These are phyloP conservation scores for Termitomyces sp. DNA, from an alignment of 768 basidiomycete genomes.

Conservation along the genomic window DNA sequence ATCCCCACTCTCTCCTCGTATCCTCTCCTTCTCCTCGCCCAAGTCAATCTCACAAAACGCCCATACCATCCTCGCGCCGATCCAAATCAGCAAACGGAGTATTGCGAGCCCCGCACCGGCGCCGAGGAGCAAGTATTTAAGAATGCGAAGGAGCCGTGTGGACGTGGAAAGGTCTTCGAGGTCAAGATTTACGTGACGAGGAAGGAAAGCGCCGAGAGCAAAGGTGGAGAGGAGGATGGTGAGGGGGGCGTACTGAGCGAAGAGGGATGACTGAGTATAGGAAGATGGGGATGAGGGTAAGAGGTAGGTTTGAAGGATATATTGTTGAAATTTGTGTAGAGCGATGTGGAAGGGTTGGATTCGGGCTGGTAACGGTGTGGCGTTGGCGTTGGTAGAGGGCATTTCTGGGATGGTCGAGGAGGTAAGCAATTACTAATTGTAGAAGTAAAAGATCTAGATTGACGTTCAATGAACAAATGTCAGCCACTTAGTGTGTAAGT, in stretches of 20 bases:
- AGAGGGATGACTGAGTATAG: slow-evolving; percentile 9
- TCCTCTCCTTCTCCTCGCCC: neutral
- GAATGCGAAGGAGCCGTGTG: neutral
- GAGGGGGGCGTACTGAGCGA: slow-evolving; percentile 11
- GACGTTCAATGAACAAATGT: neutral
- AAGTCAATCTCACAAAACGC: slow-evolving; percentile 16
- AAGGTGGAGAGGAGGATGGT: slow-evolving; percentile 10
- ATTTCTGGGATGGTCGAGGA: neutral
- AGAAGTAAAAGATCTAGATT: no score
- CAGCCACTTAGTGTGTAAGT: no score
- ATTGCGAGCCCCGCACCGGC: neutral
- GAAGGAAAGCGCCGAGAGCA: slow-evolving; percentile 2
- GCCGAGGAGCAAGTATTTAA: neutral
- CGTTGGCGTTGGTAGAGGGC: neutral
- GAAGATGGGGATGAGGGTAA: neutral
- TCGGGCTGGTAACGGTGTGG: neutral
- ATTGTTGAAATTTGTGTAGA: slow-evolving; percentile 8
- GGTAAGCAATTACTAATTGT: no score
- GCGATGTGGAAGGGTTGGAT: neutral
- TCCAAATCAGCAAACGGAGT: slow-evolving; percentile 7
- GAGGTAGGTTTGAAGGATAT: slow-evolving; percentile 1
- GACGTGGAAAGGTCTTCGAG: neutral
- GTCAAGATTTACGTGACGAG: neutral
- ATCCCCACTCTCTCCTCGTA: neutral
- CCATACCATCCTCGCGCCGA: slow-evolving; percentile 5